Conservation (phyloP, 202 grass and related monocot species). For the Carex arenaria region DNA sequence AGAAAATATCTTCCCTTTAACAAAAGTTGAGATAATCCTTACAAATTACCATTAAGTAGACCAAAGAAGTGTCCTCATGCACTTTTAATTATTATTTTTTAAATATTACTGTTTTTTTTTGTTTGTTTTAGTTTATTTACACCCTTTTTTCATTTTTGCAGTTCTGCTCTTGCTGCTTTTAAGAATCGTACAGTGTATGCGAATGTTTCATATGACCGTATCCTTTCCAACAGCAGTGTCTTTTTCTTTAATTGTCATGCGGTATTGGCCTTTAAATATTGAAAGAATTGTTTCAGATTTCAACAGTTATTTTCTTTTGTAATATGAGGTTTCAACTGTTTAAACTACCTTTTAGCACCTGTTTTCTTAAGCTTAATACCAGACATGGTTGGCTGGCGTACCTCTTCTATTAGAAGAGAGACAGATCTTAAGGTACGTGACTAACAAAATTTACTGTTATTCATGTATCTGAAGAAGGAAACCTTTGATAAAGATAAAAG, state of each 20-base stretch:
- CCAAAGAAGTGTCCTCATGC: background rate
- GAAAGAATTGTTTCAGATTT: constrained; percentile 3
- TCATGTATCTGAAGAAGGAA: background rate
- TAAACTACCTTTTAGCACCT: background rate
- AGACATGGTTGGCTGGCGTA: constrained; percentile 94
- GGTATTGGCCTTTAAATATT: background rate
- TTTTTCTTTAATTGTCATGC: background rate
- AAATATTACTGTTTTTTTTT: background rate
- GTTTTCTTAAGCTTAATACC: constrained; percentile 44
- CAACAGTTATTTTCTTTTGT: background rate
- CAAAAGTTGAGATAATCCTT: background rate
- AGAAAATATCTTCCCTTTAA: background rate
- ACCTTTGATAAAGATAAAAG: background rate
- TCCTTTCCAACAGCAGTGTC: constrained; percentile 27
- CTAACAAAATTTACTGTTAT: background rate
- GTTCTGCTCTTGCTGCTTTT: constrained; percentile 70
- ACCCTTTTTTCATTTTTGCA: constrained; percentile 26
- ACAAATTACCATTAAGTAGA: background rate
- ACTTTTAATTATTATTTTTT: background rate
- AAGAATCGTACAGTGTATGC: constrained; percentile 65
- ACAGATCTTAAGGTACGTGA: constrained; percentile 48
- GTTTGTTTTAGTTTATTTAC: background rate
- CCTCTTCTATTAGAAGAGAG: constrained; percentile 89
- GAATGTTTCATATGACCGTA: constrained; percentile 92
- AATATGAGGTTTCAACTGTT: background rate